Evolutionary conservation across 129 eudicot genomes (phyloP).

Genomic region (Saposhnikovia divaricata): DNA sequence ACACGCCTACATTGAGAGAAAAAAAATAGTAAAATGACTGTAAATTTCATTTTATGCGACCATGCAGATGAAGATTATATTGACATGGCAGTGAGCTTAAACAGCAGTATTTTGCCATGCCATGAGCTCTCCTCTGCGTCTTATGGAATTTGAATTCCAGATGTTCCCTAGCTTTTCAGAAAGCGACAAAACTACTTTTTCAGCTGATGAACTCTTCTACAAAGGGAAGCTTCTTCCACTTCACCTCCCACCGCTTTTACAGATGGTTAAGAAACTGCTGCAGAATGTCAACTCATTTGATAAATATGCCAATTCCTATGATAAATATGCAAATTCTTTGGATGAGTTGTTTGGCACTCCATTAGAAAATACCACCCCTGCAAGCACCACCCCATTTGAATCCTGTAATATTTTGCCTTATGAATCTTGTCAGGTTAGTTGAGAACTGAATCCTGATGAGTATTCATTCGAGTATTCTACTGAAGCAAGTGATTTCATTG

Average conservation of each 20-base stretch:
- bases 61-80: conserved; percentile 67
- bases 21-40: conserved; percentile 17
- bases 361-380: conserved; percentile 36
- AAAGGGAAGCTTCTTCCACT: conserved; percentile 95
- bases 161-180: conserved; percentile 67
- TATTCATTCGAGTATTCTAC: conserved; percentile 31
- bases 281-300: conserved; percentile 23
- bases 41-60: conserved; percentile 13
- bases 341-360: conserved; percentile 63
- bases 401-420: conserved; percentile 76
- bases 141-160: conserved; percentile 72
- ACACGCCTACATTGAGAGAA: conserved; percentile 4
- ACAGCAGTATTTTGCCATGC: conserved; percentile 23
- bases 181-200: conserved; percentile 61
- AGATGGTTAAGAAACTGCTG: conserved; percentile 67
- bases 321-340: conserved; percentile 23
- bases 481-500: conserved; percentile 16
- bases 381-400: conserved; percentile 53
- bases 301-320: background rate
- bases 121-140: conserved; percentile 24
- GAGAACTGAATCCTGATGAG: conserved; percentile 67
- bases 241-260: conserved; percentile 67
- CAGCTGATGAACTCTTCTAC: conserved; percentile 90
- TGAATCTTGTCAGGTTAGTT: conserved; percentile 65
- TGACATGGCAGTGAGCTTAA: conserved; percentile 62